Percentiles rank a stretch among this genome's conserved stretches.
phyloP scores from a whole-genome alignment of 2,329 filamentous ascomycete species.

The Hymenoscyphus linearis region DNA sequence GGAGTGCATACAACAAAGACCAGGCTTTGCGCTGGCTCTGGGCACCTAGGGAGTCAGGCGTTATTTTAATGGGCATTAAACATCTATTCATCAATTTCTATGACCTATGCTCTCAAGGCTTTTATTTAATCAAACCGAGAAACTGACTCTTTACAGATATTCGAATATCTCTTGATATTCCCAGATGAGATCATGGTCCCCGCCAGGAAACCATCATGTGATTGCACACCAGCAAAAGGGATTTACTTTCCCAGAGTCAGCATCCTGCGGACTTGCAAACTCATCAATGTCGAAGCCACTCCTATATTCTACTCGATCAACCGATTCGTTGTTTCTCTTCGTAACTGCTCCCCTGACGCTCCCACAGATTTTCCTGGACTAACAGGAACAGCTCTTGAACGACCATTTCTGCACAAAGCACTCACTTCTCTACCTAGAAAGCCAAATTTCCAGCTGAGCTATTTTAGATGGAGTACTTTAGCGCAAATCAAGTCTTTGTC shows the following conservation, averaged over 20 bases:
- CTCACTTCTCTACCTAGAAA: not conserved
- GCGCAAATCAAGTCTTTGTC: conserved; percentile 4
- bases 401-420: not conserved
- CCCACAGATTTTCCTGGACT: not conserved
- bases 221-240: not conserved
- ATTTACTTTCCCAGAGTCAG: conserved; percentile 20
- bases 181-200: conserved; percentile 10
- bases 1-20: too few species aligned
- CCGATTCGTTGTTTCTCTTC: conserved; percentile 27
- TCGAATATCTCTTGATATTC: conserved; percentile 21
- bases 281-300: conserved; percentile 30
- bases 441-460: conserved; percentile 1
- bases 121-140: too few species aligned
- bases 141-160: conserved; percentile 12
- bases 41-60: too few species aligned
- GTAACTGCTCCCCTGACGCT: conserved; percentile 7
- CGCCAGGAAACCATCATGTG: not conserved
- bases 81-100: too few species aligned
- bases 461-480: conserved; percentile 4
- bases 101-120: too few species aligned
- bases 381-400: conserved; percentile 1
- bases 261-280: conserved; percentile 31
- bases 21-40: too few species aligned
- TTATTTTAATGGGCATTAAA: too few species aligned
- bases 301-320: conserved; percentile 31